A percentile compares a stretch with the other conserved stretches of the same genome.
Evolutionary conservation across 2,329 filamentous ascomycete species (phyloP).

Genomic region (Aureobasidium musti): DNA sequence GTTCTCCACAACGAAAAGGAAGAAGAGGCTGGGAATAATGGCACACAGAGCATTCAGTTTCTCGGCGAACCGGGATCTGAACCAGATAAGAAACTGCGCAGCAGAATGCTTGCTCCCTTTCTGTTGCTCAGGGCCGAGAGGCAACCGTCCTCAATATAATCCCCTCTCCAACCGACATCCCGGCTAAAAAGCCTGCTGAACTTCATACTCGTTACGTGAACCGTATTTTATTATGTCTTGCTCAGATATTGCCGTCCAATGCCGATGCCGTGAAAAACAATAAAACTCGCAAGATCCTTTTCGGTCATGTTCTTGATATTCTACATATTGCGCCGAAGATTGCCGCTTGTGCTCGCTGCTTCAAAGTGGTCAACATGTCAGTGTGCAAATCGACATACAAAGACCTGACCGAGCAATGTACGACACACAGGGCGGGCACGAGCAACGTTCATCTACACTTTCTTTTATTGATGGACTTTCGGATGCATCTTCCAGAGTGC

Average conservation of each 20-base stretch:
- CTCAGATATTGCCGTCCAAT: not conserved
- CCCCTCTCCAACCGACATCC: slow-evolving; percentile 5
- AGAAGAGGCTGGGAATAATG: not conserved
- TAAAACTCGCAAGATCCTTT: not conserved
- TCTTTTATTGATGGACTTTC: not conserved
- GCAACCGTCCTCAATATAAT: slow-evolving; percentile 3
- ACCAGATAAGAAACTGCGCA: not conserved
- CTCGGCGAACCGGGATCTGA: slow-evolving; percentile 1
- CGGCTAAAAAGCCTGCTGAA: slow-evolving; percentile 5
- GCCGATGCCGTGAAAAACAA: not conserved
- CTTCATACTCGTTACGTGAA: not conserved
- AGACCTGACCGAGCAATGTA: too few species aligned
- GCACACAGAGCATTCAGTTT: not conserved
- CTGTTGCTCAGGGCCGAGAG: slow-evolving; percentile 3
- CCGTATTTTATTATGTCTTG: not conserved
- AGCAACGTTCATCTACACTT: not conserved
- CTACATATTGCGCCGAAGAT: slow-evolving; percentile 19
- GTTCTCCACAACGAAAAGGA: not conserved
- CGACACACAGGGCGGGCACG: not conserved
- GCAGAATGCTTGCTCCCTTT: not conserved
- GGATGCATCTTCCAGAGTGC: slow-evolving; percentile 8
- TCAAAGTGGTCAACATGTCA: not conserved
- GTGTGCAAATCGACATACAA: not conserved
- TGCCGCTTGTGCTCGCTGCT: not conserved
- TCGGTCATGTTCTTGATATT: slow-evolving; percentile 8